A percentile compares a stretch with the other conserved stretches of the same genome.
phyloP scores from a whole-genome alignment of 2,329 filamentous ascomycete genomes.

The Hymenotorrendiella dingleyae region DNA sequence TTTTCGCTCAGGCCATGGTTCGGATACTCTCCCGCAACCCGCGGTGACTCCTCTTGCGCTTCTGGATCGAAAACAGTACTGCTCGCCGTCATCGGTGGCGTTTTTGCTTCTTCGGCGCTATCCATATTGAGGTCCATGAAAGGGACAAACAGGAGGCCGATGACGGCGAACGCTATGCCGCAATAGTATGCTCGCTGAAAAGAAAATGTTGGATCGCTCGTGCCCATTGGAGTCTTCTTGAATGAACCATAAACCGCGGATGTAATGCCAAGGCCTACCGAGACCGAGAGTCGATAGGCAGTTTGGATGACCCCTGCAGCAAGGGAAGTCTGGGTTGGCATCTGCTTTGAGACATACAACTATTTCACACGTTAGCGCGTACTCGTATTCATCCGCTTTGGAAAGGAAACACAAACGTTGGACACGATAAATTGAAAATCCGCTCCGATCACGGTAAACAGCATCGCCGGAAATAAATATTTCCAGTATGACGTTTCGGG shows the following conservation, averaged over 20 bases:
- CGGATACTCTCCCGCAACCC: conserved; percentile 6
- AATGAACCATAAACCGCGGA: conserved; percentile 47
- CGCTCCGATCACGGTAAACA: conserved; percentile 57
- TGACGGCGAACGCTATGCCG: conserved; percentile 37
- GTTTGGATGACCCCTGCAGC: conserved; percentile 66
- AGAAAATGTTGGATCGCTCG: conserved; percentile 41
- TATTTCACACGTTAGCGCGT: conserved; percentile 24
- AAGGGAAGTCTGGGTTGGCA: conserved; percentile 55
- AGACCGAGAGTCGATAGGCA: conserved; percentile 40
- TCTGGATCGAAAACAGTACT: background rate
- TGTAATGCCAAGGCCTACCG: conserved; percentile 54
- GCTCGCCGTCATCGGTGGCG: background rate
- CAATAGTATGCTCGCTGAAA: conserved; percentile 49
- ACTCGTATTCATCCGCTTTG: background rate
- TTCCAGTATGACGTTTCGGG: conserved; percentile 56
- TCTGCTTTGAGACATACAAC: conserved; percentile 64
- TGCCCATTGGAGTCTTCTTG: conserved; percentile 19
- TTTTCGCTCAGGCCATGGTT: conserved; percentile 2
- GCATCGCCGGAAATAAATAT: conserved; percentile 55
- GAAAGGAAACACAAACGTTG: conserved; percentile 43
- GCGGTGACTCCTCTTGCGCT: conserved; percentile 1
- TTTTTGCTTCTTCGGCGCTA: background rate
- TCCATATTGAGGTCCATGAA: conserved; percentile 41
- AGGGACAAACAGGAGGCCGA: conserved; percentile 42
- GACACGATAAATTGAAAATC: conserved; percentile 67